phyloP scores from a whole-genome alignment of 805 yeast species.

The Wickerhamomyces alni region DNA sequence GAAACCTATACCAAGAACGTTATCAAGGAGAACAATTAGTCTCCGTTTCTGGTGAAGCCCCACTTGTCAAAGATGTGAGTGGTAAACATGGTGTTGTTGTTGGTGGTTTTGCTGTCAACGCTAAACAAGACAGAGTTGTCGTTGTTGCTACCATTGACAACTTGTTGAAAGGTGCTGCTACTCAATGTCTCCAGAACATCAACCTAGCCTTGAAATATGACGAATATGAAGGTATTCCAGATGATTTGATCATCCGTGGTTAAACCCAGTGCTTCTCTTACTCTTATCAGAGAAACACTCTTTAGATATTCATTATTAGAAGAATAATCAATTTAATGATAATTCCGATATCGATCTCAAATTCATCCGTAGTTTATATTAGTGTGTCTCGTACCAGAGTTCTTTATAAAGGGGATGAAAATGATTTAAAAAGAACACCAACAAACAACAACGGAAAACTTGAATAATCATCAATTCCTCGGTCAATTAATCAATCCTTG shows the following conservation, averaged over 20 bases:
- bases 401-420: background rate
- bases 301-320: too few relatives aligned
- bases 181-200: constrained; percentile 96
- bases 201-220: constrained; percentile 85
- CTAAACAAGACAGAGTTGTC: constrained; percentile 84
- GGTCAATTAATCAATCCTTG: too few relatives aligned
- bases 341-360: too few relatives aligned
- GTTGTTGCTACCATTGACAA: constrained; percentile 94
- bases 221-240: constrained; percentile 94
- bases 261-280: constrained; percentile 1
- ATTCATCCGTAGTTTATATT: too few relatives aligned
- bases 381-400: background rate
- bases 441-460: background rate
- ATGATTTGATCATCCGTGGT: constrained; percentile 39
- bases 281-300: background rate
- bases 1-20: constrained; percentile 81
- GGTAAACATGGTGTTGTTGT: constrained; percentile 93
- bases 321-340: too few relatives aligned
- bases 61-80: constrained; percentile 82
- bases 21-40: constrained; percentile 84
- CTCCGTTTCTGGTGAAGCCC: constrained; percentile 85
- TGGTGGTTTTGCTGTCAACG: constrained; percentile 94
- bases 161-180: constrained; percentile 95
- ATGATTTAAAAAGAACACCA: too few relatives aligned
- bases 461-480: too few relatives aligned